Evolutionary conservation across 805 yeast genomes (phyloP), one percentile per base, ranked within the genome.

Genomic region (Myxozyma sirexii): DNA sequence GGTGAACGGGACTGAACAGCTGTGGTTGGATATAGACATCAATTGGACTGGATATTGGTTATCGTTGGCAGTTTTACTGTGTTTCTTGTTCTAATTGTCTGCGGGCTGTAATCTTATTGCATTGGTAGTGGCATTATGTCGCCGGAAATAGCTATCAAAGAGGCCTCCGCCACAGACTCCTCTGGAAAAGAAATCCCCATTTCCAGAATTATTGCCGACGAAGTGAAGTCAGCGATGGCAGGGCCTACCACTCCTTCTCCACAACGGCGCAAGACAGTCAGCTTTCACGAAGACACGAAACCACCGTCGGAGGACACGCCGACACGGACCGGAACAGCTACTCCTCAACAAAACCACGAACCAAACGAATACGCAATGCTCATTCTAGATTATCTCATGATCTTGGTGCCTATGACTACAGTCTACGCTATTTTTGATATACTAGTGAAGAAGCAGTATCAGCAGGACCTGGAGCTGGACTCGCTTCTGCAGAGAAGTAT

Each of bases 391-490:
- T 66, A 69, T 50, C 55, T 69, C 24, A 60, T 63, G 63, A 68
- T 68, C 41, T 35, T 72, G 41, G 63, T 72, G 19, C 76, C 76
- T 2, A 58, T 76, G 60, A 60, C 70, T 26, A 57, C 74, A 6
- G 73, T 75, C 8, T 75, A 76, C 57, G 56, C 70, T 12, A 68
- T 70, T 27, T 66, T 76, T 33, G 74, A 73, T 42, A 67, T 69
- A 17, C 64, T 76, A 5, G 78, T 76, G 0, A 69, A 74, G 27
- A 51, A 64, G 51, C 78, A 76, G 63, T 76, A 76, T 59, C 70
- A 66, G 21, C 74, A 72, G 60, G 68, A 53, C 38, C 38, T 56
- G 56, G 60, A 44, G 31, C 69, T 54, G 15, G 56, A 41, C 21
- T 51, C 38, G 62, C 72, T 59, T 53, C 66, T 59, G 23, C 45